Base-by-base conservation (phyloP, 2,329 filamentous ascomycete genomes). In the Dryadomyces quercivorus region DNA sequence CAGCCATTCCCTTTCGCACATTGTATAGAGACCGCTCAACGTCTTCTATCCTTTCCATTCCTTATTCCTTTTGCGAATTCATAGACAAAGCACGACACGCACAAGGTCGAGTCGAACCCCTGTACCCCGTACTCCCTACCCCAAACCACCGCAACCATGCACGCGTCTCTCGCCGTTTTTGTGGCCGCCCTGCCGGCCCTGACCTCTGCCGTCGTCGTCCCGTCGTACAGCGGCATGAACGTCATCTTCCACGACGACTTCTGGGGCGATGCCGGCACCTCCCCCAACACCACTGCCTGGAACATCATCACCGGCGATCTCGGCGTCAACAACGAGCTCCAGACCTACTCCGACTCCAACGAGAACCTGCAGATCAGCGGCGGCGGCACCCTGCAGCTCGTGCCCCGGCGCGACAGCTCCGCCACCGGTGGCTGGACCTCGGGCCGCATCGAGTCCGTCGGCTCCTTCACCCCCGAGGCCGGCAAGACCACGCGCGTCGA, bases 241-340 rank as follows among this genome's bases (percentile, higher is more conserved):
- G 61, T 65, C 7, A 48, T 72, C 43, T 78, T 72, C 72, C 63
- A 69, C 5, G 73, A 76, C 22, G 60, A 58, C 22, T 78, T 78
- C 54, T 43, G 54, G 2, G 75, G 75, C 7, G 36, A 51, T 1
- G 59, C 63, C 18, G 69, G 70, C 44, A 56, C 61, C 1, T 55
- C 62, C 0, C 70, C 73, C 5, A 63, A 68, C 61, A 51, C 58
- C 5, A 59, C 26, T 51, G 64, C 64, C 50, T 78, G 75, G 75
- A 67, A 72, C 57, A 52, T 57, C 36, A 73, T 77, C 60, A 77
- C 75, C 52, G 72, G 77, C 61, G 75, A 79, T 58, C 76, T 84
- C 64, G 83, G 82, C 65, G 77, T 84, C 56, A 81, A 81, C 70
- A 69, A 73, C 60, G 77, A 81, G 61, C 60, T 73, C 16, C 68